Percentiles rank a stretch among this genome's conserved stretches.
These are phyloP conservation scores for Chaetomium cochliodes DNA, from an alignment of 495 filamentous ascomycete genomes.

Conservation along the genomic window DNA sequence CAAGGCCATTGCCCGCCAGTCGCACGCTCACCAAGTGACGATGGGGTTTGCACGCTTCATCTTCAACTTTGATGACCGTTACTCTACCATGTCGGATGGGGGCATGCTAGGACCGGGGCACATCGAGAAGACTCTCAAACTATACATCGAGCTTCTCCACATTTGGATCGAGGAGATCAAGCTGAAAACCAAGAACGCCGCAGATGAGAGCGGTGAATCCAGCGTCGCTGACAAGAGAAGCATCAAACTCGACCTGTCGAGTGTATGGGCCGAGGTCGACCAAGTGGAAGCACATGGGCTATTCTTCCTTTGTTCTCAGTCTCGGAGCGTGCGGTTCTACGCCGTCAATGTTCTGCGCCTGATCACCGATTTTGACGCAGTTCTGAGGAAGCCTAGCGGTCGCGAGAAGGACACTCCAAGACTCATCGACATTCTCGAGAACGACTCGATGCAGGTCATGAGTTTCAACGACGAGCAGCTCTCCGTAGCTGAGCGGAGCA, in stretches of 20 bases:
- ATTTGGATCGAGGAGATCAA: conserved; percentile 98
- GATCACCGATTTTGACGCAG: conserved; percentile 90
- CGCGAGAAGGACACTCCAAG: conserved; percentile 60
- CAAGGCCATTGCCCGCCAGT: conserved; percentile 91
- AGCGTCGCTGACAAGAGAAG: conserved; percentile 56
- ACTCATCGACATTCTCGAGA: conserved; percentile 88
- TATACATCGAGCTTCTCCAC: conserved; percentile 89
- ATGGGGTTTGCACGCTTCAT: conserved; percentile 96
- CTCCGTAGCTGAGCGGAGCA: conserved; percentile 87
- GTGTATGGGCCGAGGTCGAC: conserved; percentile 86
- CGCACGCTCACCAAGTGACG: conserved; percentile 91
- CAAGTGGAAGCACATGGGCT: conserved; percentile 95
- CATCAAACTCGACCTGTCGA: conserved; percentile 81
- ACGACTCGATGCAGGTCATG: conserved; percentile 83
- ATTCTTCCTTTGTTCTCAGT: conserved; percentile 98
- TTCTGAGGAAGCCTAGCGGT: conserved; percentile 63
- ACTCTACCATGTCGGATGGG: conserved; percentile 96
- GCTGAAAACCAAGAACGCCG: conserved; percentile 73
- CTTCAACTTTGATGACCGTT: conserved; percentile 95
- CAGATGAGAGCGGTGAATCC: conserved; percentile 60
- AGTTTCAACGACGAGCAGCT: conserved; percentile 90
- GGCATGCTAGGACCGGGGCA: conserved; percentile 94
- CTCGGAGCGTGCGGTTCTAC: conserved; percentile 79
- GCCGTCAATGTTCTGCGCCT: conserved; percentile 89
- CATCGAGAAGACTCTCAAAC: conserved; percentile 86